Evolutionary conservation across 352 stramenopile genomes (phyloP), one percentile per base, ranked within the genome.

Genomic region (Phytophthora pinifolia): DNA sequence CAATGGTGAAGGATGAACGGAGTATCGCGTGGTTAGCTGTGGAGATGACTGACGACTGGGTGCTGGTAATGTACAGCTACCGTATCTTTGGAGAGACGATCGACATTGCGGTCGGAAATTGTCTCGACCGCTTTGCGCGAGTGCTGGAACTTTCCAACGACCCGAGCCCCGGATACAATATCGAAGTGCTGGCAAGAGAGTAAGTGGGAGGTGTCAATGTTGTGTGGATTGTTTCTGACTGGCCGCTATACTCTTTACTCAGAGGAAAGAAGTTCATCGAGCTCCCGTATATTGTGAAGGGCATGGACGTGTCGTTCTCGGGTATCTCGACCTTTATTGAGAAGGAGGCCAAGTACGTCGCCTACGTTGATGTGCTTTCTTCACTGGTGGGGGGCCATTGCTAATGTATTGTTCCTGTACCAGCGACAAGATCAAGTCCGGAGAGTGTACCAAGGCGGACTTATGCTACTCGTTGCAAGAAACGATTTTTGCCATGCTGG

Each of bases 31-130:
- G 60, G 45, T 33, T 6, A 41, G 6, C 4, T 33, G 22, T 27
- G 22, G 22, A 14, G 5, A 32, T 15, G 5, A 29, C 17, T 53
- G 2, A 36, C 35, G 22, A 18, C 13, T 30, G 41, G 25, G 9
- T 71, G 33, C 6, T 37, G 29, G 12, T 55, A 18, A 17, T 47
- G 8, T 76, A 17, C 29, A 88, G 95, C 42, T 99, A 99, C 70
- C 83, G 96, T 33, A 99, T 99, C 49, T 99, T 99, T 74, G 98
- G 98, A 27, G 98, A 99, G 79, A 99, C 98, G 9, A 99, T 99
- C 69, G 98, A 99, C 79, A 99, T 99, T 59, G 97, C 98, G 4
- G 96, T 99, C 18, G 98, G 98, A 31, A 99, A 99, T 78, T 99
- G 97, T 71, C 79, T 99, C 35, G 98, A 99, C 81, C 86, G 97